Conservation (phyloP, 1,139 yeast species). For the Citeromyces hawaiiensis region DNA sequence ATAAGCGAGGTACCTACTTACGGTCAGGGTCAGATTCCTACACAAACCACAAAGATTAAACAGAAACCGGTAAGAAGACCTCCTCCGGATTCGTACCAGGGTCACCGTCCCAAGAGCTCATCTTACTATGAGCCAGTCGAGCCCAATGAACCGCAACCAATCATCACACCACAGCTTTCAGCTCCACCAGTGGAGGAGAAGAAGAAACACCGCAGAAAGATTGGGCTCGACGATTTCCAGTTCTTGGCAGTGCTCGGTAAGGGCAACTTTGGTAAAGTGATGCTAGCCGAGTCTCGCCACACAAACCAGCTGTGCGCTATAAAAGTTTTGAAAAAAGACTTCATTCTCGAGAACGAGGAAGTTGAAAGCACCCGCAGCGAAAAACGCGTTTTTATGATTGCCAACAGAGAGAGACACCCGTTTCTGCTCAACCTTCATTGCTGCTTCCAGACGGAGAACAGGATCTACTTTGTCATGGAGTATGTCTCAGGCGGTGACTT, state of each 20-base stretch:
- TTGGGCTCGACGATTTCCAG: slow-evolving; percentile 90
- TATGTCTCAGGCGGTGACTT: slow-evolving; percentile 95
- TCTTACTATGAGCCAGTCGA: background rate
- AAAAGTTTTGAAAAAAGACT: slow-evolving; percentile 89
- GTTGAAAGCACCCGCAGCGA: slow-evolving; percentile 91
- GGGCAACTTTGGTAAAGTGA: slow-evolving; percentile 96
- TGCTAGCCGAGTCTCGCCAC: slow-evolving; percentile 88
- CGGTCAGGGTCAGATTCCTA: slow-evolving; percentile 3
- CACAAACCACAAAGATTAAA: slow-evolving; percentile 5
- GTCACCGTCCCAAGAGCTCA: background rate
- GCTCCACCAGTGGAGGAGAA: slow-evolving; percentile 6
- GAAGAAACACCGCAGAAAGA: slow-evolving; percentile 43
- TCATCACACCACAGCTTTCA: slow-evolving; percentile 8
- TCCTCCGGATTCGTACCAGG: slow-evolving; percentile 1
- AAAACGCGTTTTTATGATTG: slow-evolving; percentile 82
- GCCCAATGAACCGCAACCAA: slow-evolving; percentile 8
- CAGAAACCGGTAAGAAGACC: background rate
- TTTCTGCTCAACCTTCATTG: slow-evolving; percentile 84
- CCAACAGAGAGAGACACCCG: slow-evolving; percentile 86
- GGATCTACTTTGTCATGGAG: slow-evolving; percentile 97
- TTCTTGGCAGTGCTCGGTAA: slow-evolving; percentile 90
- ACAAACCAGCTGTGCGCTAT: slow-evolving; percentile 77
- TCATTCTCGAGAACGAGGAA: slow-evolving; percentile 89
- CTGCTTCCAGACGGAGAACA: slow-evolving; percentile 94
- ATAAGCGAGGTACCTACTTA: too few species aligned